Base-by-base conservation (phyloP, 2,329 filamentous ascomycete species). In the Elsinoe necatrix region DNA sequence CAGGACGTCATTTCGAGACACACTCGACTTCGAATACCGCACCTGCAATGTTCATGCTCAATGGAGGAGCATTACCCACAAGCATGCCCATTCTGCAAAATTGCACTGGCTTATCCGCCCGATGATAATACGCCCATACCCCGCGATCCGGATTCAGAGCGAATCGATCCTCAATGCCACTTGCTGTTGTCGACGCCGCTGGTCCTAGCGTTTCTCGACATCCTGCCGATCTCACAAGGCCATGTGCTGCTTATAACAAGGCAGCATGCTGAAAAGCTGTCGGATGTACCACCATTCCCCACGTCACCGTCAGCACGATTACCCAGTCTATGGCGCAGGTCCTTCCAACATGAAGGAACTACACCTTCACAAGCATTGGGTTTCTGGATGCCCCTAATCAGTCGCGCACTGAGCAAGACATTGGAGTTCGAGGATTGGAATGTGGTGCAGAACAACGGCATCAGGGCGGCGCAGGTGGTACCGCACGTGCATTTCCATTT, bases 401-500 rank as follows among this genome's bases (percentile, higher is more conserved):
- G 86, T 16, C 75, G 81, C 18, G 87, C 87, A 0, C 77, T 95
- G 35, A 79, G 83, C 29, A 77, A 76, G 54, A 82, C 83, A 0
- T 87, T 85, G 1, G 86, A 84, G 8, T 81, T 89, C 1, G 77
- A 77, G 52, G 91, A 96, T 72, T 97, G 92, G 86, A 98, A 98
- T 71, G 83, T 97, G 27, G 89, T 97, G 56, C 92, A 97, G 75
- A 97, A 97, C 69, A 97, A 96, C 64, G 82, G 92, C 14, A 84
- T 84, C 2, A 82, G 89, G 29, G 92, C 92, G 1, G 90, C 90
- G 1, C 92, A 97, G 73, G 89, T 95, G 14, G 90, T 97, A 1
- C 86, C 87, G 20, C 92, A 97, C 70, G 85, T 95, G 50, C 92
- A 98, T 71, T 97, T 95, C 69, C 93, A 98, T 65, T 80, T 97